Conservation (phyloP, 306 rosid species). For the Malus fusca region DNA sequence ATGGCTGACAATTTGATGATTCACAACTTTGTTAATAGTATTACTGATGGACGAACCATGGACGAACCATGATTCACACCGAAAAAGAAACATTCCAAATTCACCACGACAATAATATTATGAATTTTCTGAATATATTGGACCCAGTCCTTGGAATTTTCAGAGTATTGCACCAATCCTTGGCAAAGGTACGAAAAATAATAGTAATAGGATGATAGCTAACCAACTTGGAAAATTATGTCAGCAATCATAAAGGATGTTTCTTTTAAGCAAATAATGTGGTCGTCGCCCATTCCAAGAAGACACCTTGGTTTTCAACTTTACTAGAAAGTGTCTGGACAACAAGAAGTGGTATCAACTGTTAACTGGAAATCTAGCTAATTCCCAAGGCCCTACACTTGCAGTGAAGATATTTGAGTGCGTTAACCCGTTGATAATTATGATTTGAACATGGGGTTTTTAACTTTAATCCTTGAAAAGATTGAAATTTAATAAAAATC, state of each 20-base stretch:
- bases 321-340: not conserved
- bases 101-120: not conserved
- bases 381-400: constrained; percentile 24
- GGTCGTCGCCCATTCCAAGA: constrained; percentile 6
- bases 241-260: not conserved
- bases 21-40: not conserved
- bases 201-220: not conserved
- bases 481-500: not conserved
- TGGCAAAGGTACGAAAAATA: constrained; percentile 2
- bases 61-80: not conserved
- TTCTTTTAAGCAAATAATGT: constrained; percentile 1
- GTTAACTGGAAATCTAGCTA: constrained; percentile 14
- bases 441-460: not conserved
- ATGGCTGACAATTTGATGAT: not conserved
- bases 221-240: not conserved
- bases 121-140: not conserved
- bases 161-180: not conserved
- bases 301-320: constrained; percentile 1
- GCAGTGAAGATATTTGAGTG: not conserved
- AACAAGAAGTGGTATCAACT: constrained; percentile 16
- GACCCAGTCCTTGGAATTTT: not conserved
- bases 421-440: constrained; percentile 9
- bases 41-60: not conserved
- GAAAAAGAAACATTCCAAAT: not conserved
- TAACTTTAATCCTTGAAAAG: not conserved